phyloP scores from a whole-genome alignment of 768 basidiomycete genomes.

The Pisolithus sp. region DNA sequence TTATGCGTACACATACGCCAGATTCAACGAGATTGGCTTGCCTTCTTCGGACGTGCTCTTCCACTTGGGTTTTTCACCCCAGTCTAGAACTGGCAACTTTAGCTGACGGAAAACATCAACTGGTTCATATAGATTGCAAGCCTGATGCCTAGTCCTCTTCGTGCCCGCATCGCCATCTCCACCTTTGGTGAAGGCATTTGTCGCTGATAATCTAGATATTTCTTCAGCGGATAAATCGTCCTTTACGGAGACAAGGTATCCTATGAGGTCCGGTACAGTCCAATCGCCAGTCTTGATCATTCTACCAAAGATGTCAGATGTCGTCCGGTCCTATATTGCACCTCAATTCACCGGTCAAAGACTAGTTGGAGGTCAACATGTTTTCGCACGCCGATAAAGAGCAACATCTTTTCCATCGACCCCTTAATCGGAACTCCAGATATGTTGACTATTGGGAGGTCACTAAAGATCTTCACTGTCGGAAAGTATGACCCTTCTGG shows the following conservation, averaged over 20 bases:
- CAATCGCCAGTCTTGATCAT: constrained; percentile 89
- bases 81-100: constrained; percentile 78
- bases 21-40: constrained; percentile 21
- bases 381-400: constrained; percentile 75
- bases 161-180: constrained; percentile 16
- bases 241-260: constrained; percentile 82
- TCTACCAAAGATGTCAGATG: constrained; percentile 30
- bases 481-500: constrained; percentile 79
- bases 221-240: constrained; percentile 55
- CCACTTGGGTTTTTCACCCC: constrained; percentile 81
- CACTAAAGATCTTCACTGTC: constrained; percentile 70
- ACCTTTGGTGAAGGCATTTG: constrained; percentile 68
- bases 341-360: constrained; percentile 66
- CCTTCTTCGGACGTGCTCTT: constrained; percentile 80
- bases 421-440: constrained; percentile 61
- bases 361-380: constrained; percentile 91
- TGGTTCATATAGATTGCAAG: constrained; percentile 83
- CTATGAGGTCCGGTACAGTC: constrained; percentile 78
- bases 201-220: constrained; percentile 46
- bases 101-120: constrained; percentile 61
- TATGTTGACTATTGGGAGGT: constrained; percentile 73
- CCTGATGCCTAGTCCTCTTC: constrained; percentile 48
- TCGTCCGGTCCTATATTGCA: background rate
- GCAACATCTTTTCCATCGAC: constrained; percentile 61
- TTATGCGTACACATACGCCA: background rate